Base-by-base conservation (phyloP, 179 eudicot genomes). In the Patellifolia procumbens region DNA sequence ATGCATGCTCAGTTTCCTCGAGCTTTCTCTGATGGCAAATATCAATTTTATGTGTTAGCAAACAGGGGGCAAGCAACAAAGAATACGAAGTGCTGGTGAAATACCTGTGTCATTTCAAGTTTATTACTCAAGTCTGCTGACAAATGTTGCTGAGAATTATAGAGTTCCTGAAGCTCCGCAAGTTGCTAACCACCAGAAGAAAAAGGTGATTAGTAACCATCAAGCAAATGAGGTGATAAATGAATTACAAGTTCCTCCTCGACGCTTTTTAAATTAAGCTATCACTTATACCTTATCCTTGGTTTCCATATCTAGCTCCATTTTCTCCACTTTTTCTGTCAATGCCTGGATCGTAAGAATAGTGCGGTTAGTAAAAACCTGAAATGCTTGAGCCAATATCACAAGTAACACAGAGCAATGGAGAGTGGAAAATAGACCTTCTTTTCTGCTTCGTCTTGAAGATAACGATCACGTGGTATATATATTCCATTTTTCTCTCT, bases 401-500 rank as follows among this genome's bases (percentile, higher is more conserved):
- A 3, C 24, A 45, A 49, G 31, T 65, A 28, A 34, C n/a, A 75
- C 73, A 55, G 17, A 68, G 22, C 51, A 73, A 60, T 26, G 26
- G 11, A 39, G 24, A 51, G 35, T 48, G 5, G 31, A 62, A 70
- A 16, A 49, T 45, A 32, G 35, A 93, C 99, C 95, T 93, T 95
- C 79, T 90, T 93, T 84, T 91, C 96, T 53, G 96, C 94, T 85
- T 96, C 98, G 31, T 96, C 98, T 80, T 81, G 91, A 68, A 96
- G 91, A 87, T 89, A 93, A 37, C 94, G 90, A 46, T 91, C 97
- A 80, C 87, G 88, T 77, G 98, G 97, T 81, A 93, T 89, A 78
- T 91, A 96, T 24, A 96, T 91, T 42, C 99, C 98, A 80, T 93
- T 93, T 84, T 91, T 93, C 83, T 96, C 99, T 84, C 98, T 85